Conservation (phyloP, 169 alveolate genomes). For the Cryptosporidium muris region DNA sequence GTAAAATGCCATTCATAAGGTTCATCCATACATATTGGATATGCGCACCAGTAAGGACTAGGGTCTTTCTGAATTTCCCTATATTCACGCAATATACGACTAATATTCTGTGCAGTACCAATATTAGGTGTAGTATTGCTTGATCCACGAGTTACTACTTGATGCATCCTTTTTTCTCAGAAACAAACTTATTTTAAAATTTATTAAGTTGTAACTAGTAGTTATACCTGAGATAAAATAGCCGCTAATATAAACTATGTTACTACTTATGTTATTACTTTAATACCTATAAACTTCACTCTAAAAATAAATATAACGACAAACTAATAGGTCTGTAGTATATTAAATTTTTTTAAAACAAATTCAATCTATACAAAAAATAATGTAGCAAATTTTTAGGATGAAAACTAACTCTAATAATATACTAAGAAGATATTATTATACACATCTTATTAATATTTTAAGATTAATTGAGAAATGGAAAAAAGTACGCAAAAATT, state of each 20-base stretch:
- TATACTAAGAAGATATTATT: neutral
- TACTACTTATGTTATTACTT: neutral
- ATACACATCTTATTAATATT: slow-evolving; percentile 15
- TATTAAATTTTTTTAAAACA: too few relatives aligned
- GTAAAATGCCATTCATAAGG: slow-evolving; percentile 91
- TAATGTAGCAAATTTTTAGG: too few relatives aligned
- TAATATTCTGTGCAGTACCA: slow-evolving; percentile 74
- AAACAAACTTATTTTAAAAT: neutral
- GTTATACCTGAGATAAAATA: neutral
- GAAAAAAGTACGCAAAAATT: slow-evolving; percentile 5
- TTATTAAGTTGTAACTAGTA: too few relatives aligned
- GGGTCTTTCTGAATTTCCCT: slow-evolving; percentile 77
- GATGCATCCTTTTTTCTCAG: slow-evolving; percentile 33
- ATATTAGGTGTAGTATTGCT: slow-evolving; percentile 19
- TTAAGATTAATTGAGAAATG: slow-evolving; percentile 44
- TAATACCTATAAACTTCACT: neutral
- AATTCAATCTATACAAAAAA: too few relatives aligned
- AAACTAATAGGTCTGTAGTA: too few relatives aligned
- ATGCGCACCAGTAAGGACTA: slow-evolving; percentile 71
- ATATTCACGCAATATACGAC: slow-evolving; percentile 76
- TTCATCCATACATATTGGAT: slow-evolving; percentile 79
- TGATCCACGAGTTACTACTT: slow-evolving; percentile 48
- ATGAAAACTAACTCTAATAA: too few relatives aligned
- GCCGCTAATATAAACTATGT: neutral
- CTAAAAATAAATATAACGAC: neutral